Base-by-base conservation (phyloP, 352 stramenopile species). In the Plasmopara muralis region DNA sequence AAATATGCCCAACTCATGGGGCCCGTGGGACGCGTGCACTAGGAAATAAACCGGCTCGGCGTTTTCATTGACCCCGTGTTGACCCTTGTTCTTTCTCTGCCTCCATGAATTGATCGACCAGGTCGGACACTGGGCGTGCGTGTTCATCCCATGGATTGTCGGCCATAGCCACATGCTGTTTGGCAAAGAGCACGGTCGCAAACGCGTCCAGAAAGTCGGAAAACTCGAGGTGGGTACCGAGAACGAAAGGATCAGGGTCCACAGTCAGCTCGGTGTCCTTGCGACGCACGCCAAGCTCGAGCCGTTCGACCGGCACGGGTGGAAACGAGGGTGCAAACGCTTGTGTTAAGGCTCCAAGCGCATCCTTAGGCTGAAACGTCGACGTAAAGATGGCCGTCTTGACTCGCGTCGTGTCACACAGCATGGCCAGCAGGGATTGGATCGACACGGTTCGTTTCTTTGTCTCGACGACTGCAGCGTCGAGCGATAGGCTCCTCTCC, bases 1-100 rank as follows among this genome's bases (percentile, higher is more conserved):
- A 70, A 74, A 14, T 86, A 80, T 30, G 82, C 82, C 7, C 77
- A 84, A 40, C 55, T 51, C 42, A 93, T 93, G 82, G 82, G 82
- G 5, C 50, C 68, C 0, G 68, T 72, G 9, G 81, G 77, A n/a
- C 61, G 64, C 41, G 72, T 91, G 39, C 85, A 78, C 63, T 91
- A 74, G 31, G 7, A 35, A 25, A 25, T 25, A 25, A 25, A 25
- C 3, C 3, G 20, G 20, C 20, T 25, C 20, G 20, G 20, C 20
- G 20, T 25, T 25, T 25, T 25, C 20, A 25, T 3, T 25, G 20
- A 25, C 20, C 2, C 6, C 10, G 31, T 35, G 6, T 12, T 35
- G 6, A 12, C 31, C 10, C 10, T 35, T 12, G 31, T 35, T 35
- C 7, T 35, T 35, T 35, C 31, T 12, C 16, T n/a, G 60, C 54